These are phyloP conservation scores for Globisporangium paddicum DNA, from an alignment of 352 stramenopile species.

Conservation along the genomic window DNA sequence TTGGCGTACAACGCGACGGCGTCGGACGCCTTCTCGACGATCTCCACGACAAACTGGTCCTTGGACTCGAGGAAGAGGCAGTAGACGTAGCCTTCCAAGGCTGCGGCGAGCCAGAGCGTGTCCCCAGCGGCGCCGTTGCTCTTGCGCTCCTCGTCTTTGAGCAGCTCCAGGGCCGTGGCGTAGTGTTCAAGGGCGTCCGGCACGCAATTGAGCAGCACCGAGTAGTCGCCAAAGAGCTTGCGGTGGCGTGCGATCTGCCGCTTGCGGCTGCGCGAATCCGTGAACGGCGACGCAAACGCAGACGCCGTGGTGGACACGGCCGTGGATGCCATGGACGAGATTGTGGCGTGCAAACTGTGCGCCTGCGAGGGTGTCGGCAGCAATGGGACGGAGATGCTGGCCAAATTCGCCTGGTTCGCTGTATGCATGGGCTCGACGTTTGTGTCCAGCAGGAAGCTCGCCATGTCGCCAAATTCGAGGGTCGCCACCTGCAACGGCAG, in stretches of 20 bases:
- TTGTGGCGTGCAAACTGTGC: slow-evolving; percentile 10
- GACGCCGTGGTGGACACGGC: slow-evolving; percentile 30
- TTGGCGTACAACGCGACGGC: slow-evolving; percentile 62
- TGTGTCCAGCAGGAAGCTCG: slow-evolving; percentile 63
- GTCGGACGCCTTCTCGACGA: slow-evolving; percentile 78
- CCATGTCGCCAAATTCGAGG: slow-evolving; percentile 29
- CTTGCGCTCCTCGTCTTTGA: slow-evolving; percentile 72
- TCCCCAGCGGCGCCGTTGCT: slow-evolving; percentile 44
- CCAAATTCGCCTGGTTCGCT: slow-evolving; percentile 17
- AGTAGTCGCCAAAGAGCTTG: slow-evolving; percentile 83
- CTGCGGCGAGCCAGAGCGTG: slow-evolving; percentile 72
- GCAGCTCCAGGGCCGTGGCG: slow-evolving; percentile 54
- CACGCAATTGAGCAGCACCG: slow-evolving; percentile 56
- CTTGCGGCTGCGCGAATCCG: slow-evolving; percentile 48
- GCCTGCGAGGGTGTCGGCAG: slow-evolving; percentile 4
- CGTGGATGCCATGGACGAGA: slow-evolving; percentile 14
- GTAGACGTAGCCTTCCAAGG: slow-evolving; percentile 70
- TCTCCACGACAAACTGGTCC: slow-evolving; percentile 62
- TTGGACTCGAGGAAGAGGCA: slow-evolving; percentile 45
- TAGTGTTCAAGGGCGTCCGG: slow-evolving; percentile 74
- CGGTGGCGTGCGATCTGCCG: slow-evolving; percentile 52
- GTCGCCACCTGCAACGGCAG: slow-evolving; percentile 9
- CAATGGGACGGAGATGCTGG: slow-evolving; percentile 19
- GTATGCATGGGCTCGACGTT: slow-evolving; percentile 52
- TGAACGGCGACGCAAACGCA: slow-evolving; percentile 23